Evolutionary conservation across 768 basidiomycete genomes (phyloP).

Genomic region (Polyporus arcularius): DNA sequence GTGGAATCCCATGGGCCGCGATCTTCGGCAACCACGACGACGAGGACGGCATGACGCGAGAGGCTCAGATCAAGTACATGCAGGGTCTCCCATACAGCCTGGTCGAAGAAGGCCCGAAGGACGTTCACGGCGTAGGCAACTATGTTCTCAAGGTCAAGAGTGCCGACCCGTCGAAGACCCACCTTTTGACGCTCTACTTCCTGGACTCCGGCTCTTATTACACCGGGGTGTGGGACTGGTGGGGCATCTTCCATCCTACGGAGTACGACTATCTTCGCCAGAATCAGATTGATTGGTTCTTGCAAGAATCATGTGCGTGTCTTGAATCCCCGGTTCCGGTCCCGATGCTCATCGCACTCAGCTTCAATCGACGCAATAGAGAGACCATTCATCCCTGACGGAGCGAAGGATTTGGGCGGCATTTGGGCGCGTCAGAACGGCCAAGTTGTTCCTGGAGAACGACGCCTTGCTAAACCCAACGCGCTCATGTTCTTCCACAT

Average conservation of each 20-base stretch:
- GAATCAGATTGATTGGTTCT: constrained; percentile 91
- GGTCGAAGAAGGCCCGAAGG: constrained; percentile 76
- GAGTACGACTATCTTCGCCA: constrained; percentile 85
- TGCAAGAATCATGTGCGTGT: constrained; percentile 66
- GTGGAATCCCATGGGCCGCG: constrained; percentile 85
- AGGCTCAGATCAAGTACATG: constrained; percentile 69
- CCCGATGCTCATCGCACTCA: constrained; percentile 16
- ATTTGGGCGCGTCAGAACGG: constrained; percentile 64
- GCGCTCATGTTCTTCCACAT: constrained; percentile 99
- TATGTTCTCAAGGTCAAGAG: constrained; percentile 86
- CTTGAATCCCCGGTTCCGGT: not conserved
- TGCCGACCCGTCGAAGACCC: constrained; percentile 85
- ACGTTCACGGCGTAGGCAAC: constrained; percentile 89
- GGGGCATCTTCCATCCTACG: constrained; percentile 64
- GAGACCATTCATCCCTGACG: constrained; percentile 83
- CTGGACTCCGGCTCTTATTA: constrained; percentile 85
- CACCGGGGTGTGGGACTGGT: constrained; percentile 57
- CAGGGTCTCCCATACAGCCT: constrained; percentile 84
- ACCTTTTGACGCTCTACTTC: constrained; percentile 90
- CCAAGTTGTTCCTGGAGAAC: constrained; percentile 56
- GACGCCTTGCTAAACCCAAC: constrained; percentile 85
- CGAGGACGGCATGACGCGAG: constrained; percentile 63
- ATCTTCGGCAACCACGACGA: constrained; percentile 96
- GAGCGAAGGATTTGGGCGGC: constrained; percentile 64
- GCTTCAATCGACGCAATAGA: constrained; percentile 71